Base-by-base conservation (phyloP, 2,329 filamentous ascomycete genomes). In the Knoxdaviesia proteae region DNA sequence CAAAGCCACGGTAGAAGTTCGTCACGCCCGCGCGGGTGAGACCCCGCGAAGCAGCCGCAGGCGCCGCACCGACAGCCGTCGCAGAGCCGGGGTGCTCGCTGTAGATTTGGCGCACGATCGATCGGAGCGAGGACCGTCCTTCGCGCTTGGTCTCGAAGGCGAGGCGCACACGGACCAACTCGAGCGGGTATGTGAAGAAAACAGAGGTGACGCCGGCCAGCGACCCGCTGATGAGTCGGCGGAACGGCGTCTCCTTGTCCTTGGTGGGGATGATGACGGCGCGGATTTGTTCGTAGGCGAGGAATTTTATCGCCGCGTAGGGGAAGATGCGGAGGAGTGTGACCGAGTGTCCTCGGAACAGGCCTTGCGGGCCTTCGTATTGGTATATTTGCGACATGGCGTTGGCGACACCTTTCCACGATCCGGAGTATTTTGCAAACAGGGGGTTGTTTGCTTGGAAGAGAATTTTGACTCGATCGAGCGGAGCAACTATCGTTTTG, bases 391-490 rank as follows among this genome's bases (percentile, higher is more conserved):
- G 81, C 50, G 72, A 71, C 59, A 96, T 80, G 31, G 90, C 87
- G 11, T 70, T 69, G n/a, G 74, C 71, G 20, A 93, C 76, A 40
- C 90, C 90, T 44, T 74, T 71, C 81, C 87, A 94, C 37, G 80
- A 86, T 36, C 86, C 83, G 1, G 84, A 77, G 57, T 96, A 98
- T 61, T 93, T 94, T 43, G 80, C 73, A 57, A 94, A 98, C 51
- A 90, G 80, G 3, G 90, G 90, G 54, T 90, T 94, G 54, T 81
- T 84, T 42, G 90, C 81, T 59, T 98, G 90, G 63, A 98, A 96
- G 37, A 98, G 80, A 55, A 98, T 98, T 63, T 98, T 98, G 54
- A 98, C 90, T 50, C 90, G 80, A 61, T 98, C 90, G 49, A 98
- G 80, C 30, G 90, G 90, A 30, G 86, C 90, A 35, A 98, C 92